A percentile compares a stretch with the other conserved stretches of the same genome.
Conservation (phyloP, 306 rosid species). For the Nissolia schottii region DNA sequence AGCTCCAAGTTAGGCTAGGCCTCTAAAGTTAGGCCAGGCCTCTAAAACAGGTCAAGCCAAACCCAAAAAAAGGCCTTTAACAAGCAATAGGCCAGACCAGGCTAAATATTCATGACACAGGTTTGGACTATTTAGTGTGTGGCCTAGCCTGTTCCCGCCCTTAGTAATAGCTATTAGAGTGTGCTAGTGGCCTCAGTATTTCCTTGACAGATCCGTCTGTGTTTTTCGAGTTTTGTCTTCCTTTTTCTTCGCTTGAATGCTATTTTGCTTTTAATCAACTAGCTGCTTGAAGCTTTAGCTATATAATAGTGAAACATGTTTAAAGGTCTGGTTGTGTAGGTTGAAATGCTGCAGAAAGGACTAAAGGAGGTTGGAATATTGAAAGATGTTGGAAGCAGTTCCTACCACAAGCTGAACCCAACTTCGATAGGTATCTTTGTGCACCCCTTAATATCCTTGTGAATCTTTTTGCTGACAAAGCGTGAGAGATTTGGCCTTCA, state of each 20-base stretch:
- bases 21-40: too few species aligned
- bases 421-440: slow-evolving; percentile 74
- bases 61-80: too few species aligned
- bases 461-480: neutral
- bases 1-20: too few species aligned
- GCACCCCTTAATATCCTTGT: neutral
- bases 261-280: slow-evolving; percentile 5
- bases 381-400: slow-evolving; percentile 44
- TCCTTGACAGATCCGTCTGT: neutral
- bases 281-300: slow-evolving; percentile 15
- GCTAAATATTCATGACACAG: too few species aligned
- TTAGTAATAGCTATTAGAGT: too few species aligned
- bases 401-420: slow-evolving; percentile 83
- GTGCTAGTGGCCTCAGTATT: slow-evolving; percentile 8
- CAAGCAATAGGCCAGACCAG: too few species aligned
- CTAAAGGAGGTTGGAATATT: slow-evolving; percentile 75
- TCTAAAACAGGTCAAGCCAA: too few species aligned
- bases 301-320: slow-evolving; percentile 10
- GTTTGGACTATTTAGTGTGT: too few species aligned
- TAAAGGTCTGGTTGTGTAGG: slow-evolving; percentile 44
- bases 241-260: slow-evolving; percentile 1
- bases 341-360: slow-evolving; percentile 73
- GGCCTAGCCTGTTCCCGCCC: too few species aligned
- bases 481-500: neutral
- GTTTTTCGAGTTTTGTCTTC: slow-evolving; percentile 7